phyloP scores from a whole-genome alignment of 352 stramenopile species.

The Phytophthora meadii region DNA sequence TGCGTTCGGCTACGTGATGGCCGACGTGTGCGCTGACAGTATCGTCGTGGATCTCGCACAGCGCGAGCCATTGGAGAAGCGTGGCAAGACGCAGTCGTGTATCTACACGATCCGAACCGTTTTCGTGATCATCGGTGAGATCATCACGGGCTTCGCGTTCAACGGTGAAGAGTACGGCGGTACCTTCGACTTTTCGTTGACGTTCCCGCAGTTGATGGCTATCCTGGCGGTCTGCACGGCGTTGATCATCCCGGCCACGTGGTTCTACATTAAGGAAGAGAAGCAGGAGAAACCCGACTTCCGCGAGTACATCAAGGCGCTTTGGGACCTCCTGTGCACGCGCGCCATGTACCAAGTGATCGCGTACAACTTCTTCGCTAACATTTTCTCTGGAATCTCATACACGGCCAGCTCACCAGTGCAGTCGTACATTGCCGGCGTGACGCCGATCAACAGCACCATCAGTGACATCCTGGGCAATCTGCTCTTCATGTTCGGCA shows the following conservation, averaged over 20 bases:
- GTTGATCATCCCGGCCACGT: slow-evolving; percentile 49
- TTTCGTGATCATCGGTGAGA: slow-evolving; percentile 48
- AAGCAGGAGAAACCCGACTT: slow-evolving; percentile 43
- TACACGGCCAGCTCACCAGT: slow-evolving; percentile 40
- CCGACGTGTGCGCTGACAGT: slow-evolving; percentile 54
- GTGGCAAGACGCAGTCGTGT: slow-evolving; percentile 58
- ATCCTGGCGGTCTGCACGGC: slow-evolving; percentile 46
- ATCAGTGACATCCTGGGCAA: slow-evolving; percentile 43
- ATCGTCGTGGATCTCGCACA: slow-evolving; percentile 66
- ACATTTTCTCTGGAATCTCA: slow-evolving; percentile 51
- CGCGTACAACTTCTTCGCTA: slow-evolving; percentile 39
- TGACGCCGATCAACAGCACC: slow-evolving; percentile 42
- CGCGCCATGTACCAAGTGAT: slow-evolving; percentile 39
- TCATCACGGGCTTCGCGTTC: slow-evolving; percentile 55
- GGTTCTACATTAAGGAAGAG: slow-evolving; percentile 63
- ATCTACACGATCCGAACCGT: slow-evolving; percentile 62
- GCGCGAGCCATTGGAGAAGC: slow-evolving; percentile 57
- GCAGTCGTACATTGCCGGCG: slow-evolving; percentile 44
- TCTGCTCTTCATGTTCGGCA: slow-evolving; percentile 38
- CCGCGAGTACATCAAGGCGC: slow-evolving; percentile 40
- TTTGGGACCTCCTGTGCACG: slow-evolving; percentile 43
- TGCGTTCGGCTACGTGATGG: slow-evolving; percentile 41
- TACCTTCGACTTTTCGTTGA: slow-evolving; percentile 55
- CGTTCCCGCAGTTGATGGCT: slow-evolving; percentile 55
- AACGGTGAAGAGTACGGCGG: slow-evolving; percentile 50